A percentile compares a stretch with the other conserved stretches of the same genome.
phyloP scores from a whole-genome alignment of 2,329 filamentous ascomycete genomes.

The Bipolaris cookei region DNA sequence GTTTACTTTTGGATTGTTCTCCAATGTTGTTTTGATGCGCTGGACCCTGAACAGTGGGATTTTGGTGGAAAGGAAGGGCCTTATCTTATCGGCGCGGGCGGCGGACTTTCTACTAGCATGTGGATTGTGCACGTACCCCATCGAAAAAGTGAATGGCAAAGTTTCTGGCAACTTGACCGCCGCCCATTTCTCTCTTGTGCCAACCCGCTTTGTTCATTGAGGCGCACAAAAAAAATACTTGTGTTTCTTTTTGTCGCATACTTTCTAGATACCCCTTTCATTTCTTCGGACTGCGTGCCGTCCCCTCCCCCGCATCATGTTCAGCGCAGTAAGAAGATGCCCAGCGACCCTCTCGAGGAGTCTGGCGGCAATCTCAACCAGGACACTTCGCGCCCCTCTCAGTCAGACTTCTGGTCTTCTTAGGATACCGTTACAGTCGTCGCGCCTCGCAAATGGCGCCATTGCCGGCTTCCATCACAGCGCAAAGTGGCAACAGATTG shows the following conservation, averaged over 20 bases:
- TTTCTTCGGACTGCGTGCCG: constrained; percentile 15
- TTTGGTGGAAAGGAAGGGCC: background rate
- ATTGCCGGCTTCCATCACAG: constrained; percentile 50
- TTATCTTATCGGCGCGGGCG: constrained; percentile 28
- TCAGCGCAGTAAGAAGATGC: constrained; percentile 51
- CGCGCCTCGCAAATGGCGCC: constrained; percentile 28
- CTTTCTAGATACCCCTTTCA: constrained; percentile 18
- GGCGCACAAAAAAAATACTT: constrained; percentile 6
- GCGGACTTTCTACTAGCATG: constrained; percentile 23
- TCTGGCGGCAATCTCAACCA: constrained; percentile 35
- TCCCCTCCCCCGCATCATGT: constrained; percentile 49
- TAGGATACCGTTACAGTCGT: constrained; percentile 25
- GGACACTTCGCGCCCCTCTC: constrained; percentile 32
- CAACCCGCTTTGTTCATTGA: constrained; percentile 21
- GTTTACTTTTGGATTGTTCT: background rate
- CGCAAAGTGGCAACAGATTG: constrained; percentile 47
- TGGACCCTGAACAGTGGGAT: background rate
- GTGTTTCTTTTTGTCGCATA: constrained; percentile 17
- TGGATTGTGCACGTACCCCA: constrained; percentile 22
- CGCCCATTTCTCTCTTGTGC: constrained; percentile 19
- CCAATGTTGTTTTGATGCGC: background rate
- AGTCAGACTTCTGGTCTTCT: constrained; percentile 28
- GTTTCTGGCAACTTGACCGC: constrained; percentile 16
- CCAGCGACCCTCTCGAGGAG: constrained; percentile 47
- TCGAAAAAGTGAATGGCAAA: constrained; percentile 37